Conservation (phyloP, 169 alveolate genomes). For the Neospora caninum region DNA sequence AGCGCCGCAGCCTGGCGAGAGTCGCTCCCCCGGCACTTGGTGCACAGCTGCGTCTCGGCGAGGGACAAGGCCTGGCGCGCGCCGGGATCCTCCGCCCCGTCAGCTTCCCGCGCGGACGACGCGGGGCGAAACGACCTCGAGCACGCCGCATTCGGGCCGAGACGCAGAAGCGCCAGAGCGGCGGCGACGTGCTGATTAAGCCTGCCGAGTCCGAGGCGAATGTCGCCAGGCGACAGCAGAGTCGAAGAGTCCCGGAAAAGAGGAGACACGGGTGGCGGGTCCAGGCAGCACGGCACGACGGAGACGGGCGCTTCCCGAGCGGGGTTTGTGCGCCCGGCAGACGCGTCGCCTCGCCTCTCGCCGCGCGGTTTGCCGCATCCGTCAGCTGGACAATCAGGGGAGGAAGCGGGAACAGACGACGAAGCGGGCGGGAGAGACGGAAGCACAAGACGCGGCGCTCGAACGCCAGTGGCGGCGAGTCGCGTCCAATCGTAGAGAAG, state of each 20-base stretch:
- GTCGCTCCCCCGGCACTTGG: neutral
- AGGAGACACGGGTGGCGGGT: constrained; percentile 1
- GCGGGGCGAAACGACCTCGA: neutral
- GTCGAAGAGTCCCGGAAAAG: neutral
- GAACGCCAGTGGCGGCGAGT: neutral
- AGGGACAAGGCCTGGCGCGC: neutral
- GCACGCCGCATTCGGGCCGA: neutral
- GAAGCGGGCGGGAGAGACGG: neutral
- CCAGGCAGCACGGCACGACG: neutral
- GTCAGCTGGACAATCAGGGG: neutral
- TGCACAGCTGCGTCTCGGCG: neutral
- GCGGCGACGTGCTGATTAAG: constrained; percentile 35
- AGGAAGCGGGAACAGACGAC: neutral
- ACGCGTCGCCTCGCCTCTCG: neutral
- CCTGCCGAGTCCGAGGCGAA: constrained; percentile 18
- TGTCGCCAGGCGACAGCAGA: neutral
- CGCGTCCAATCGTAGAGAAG: neutral
- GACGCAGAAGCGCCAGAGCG: constrained; percentile 7
- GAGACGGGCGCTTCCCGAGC: neutral
- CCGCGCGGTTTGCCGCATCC: neutral
- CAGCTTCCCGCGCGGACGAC: neutral
- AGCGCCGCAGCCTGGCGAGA: neutral
- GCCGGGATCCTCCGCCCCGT: neutral
- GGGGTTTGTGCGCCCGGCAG: neutral
- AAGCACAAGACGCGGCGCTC: neutral